Percentiles rank a stretch among this genome's conserved stretches.
These are phyloP conservation scores for Ophiostoma ulmi DNA, from an alignment of 2,329 filamentous ascomycete genomes.

Conservation along the genomic window DNA sequence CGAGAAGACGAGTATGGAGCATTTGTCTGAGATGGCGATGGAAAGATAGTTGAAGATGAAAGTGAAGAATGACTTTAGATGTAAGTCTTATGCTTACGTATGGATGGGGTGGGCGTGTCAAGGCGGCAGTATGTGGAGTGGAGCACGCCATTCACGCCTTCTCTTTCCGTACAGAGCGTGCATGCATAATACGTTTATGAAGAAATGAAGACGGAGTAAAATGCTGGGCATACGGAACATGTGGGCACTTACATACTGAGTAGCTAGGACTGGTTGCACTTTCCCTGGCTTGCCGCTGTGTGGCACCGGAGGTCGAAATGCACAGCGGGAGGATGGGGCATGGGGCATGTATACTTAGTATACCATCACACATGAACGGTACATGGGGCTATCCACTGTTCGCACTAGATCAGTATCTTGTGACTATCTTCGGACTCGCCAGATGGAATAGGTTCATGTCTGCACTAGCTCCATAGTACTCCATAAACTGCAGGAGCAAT, in stretches of 20 bases:
- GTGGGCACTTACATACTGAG: neutral
- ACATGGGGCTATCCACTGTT: neutral
- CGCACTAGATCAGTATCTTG: neutral
- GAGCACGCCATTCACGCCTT: slow-evolving; percentile 8
- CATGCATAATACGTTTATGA: neutral
- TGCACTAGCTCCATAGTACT: neutral
- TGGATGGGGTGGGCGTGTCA: neutral
- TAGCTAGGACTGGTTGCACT: neutral
- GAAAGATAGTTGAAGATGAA: neutral
- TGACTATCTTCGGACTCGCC: neutral
- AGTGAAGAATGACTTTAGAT: neutral
- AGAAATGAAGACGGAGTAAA: slow-evolving; percentile 7
- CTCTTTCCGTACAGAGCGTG: neutral
- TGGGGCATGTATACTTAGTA: neutral
- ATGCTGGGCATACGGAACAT: neutral
- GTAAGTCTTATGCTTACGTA: no score
- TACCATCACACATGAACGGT: neutral
- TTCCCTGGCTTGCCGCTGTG: slow-evolving; percentile 3
- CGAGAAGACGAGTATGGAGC: neutral
- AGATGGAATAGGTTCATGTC: neutral
- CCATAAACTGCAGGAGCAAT: neutral
- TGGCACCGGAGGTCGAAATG: neutral
- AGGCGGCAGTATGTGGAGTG: neutral
- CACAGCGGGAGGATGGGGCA: neutral
- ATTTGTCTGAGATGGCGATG: neutral